Evolutionary conservation across 2,329 filamentous ascomycete genomes (phyloP), one percentile per base, ranked within the genome.

Genomic region (Neurospora sp.): DNA sequence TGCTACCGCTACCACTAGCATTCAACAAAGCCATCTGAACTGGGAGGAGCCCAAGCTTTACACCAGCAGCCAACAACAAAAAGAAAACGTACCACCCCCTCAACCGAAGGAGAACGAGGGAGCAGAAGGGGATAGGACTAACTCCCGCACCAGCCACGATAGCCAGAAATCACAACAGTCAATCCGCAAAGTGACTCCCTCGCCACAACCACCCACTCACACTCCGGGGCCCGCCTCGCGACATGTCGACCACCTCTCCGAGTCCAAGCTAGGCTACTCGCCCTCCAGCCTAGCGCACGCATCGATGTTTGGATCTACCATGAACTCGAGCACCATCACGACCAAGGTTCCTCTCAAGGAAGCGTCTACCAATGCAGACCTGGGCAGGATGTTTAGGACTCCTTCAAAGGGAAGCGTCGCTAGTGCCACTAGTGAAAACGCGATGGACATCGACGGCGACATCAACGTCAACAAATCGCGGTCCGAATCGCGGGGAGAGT

Each of bases 301-400:
- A n/a, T 62, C 52, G 0, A 62, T 62, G 52, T 62, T 62, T 36
- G 52, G 52, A 17, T 62, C 52, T 17, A 62, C 52, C 28, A 62
- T 28, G 13, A 62, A 62, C 28, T 62, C 52, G 1, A 7, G 84
- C 62, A 84, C 82, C 15, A 85, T 81, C 0, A 86, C 83, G 2
- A 86, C 83, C 4, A 82, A 81, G 1, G 82, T 89, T 15, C 86
- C 85, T 2, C 76, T 87, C 39, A 82, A 82, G 40, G 84, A 84
- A 69, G 84, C 84, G 69, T 81, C 78, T 66, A 75, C 77, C 33
- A 79, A 79, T 69, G 81, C 82, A 0, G 82, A 79, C n/a, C 81
- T 85, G 68, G 79, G 79, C 42, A 78, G 76, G 28, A 71, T 74
- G 68, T 79, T 80, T 73, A 82, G 82, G 67, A 85, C 83, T 0